These are phyloP conservation scores for Calendula officinalis DNA, from an alignment of 129 eudicot genomes.

Conservation along the genomic window DNA sequence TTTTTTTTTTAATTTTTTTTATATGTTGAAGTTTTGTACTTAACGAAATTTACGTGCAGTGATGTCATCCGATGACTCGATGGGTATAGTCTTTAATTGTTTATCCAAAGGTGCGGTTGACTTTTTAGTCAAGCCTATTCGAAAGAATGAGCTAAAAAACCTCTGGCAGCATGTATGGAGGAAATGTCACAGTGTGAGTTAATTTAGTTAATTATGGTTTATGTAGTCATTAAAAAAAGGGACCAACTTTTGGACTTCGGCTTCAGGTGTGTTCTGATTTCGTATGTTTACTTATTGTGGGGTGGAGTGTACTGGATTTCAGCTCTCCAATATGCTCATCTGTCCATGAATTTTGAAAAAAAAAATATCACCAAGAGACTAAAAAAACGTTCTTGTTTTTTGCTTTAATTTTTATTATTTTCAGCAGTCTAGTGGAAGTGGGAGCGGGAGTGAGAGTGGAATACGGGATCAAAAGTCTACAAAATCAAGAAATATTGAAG, in stretches of 20 bases:
- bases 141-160: conserved; percentile 86
- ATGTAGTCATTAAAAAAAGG: conserved; percentile 33
- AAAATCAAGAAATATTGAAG: conserved; percentile 45
- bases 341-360: conserved; percentile 34
- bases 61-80: conserved; percentile 88
- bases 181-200: conserved; percentile 86
- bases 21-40: conserved; percentile 11
- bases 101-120: conserved; percentile 87
- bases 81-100: conserved; percentile 81
- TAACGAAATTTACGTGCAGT: conserved; percentile 49
- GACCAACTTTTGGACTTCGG: conserved; percentile 41
- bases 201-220: conserved; percentile 32
- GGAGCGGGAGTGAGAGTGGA: conserved; percentile 74
- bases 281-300: conserved; percentile 30
- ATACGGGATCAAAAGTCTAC: conserved; percentile 40
- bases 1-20: not conserved
- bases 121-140: conserved; percentile 85
- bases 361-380: conserved; percentile 27
- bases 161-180: conserved; percentile 99
- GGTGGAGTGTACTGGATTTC: conserved; percentile 39
- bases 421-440: conserved; percentile 60
- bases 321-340: conserved; percentile 41
- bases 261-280: conserved; percentile 46
- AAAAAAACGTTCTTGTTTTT: conserved; percentile 20
- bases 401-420: conserved; percentile 37